Evolutionary conservation across 768 basidiomycete genomes (phyloP), one percentile per base, ranked within the genome.

Genomic region (Tulasnella sp.): DNA sequence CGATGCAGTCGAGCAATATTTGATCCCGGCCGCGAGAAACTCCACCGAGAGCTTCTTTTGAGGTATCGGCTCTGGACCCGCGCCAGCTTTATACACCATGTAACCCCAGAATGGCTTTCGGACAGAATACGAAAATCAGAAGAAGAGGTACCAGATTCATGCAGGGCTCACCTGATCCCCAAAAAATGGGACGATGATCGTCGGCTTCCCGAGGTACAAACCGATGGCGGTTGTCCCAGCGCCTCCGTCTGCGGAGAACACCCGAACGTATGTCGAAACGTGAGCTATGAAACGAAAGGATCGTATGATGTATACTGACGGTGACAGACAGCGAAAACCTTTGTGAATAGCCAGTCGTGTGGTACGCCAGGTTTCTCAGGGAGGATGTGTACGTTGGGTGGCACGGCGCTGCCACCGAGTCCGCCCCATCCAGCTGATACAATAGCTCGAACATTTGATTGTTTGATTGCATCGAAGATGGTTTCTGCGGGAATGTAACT

Each of bases 341-440:
- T 67, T 31, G 75, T 75, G 63, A 83, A 84, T 3, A 84, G 72
- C 83, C 83, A 84, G 66, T 84, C 83, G 66, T 83, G 82, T 0
- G 83, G 83, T 4, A 83, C 75, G 62, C 46, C 46, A 48, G 46
- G 46, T 80, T 81, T 65, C 76, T 81, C 57, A 2, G 57, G 45
- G n/a, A 83, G 73, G 45, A 84, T 80, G 69, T 80, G 81, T 19
- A 83, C 70, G 56, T 79, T 73, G 0, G 73, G 59, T 15, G 81
- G 81, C n/a, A 80, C 73, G 42, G 71, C 64, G 4, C 69, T 67
- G 8, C 76, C 78, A 1, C 82, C 81, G 1, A 84, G 69, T 3
- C 78, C 79, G 19, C 81, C 81, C 83, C 83, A 84, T 19, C 82
- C 83, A 4, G 80, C 79, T 4, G 80, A 81, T 53, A 84, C 78